A percentile compares a stretch with the other conserved stretches of the same genome.
These are phyloP conservation scores for Nicotiana tomentosiformis DNA, from an alignment of 257 asterid species.

Conservation along the genomic window DNA sequence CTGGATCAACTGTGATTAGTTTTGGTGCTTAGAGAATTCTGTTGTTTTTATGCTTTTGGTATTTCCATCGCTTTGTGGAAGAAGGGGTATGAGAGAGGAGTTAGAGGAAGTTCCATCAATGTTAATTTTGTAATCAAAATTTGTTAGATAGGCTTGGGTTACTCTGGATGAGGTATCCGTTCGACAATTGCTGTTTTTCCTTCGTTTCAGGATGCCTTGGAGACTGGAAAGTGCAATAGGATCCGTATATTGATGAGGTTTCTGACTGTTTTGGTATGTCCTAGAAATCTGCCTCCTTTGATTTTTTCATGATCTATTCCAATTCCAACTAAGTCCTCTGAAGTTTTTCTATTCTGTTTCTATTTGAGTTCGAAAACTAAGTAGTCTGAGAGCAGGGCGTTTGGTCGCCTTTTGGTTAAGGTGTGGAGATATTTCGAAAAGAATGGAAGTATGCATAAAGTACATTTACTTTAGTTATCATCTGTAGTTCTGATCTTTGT, in stretches of 20 bases:
- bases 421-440: neutral
- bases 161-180: neutral
- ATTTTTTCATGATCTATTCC: neutral
- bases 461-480: neutral
- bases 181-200: neutral
- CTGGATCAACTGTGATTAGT: neutral
- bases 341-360: neutral
- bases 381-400: neutral
- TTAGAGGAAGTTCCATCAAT: neutral
- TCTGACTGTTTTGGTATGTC: slow-evolving; percentile 79
- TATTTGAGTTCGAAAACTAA: neutral
- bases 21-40: neutral
- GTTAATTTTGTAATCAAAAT: neutral
- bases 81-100: neutral
- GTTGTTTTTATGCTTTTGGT: neutral
- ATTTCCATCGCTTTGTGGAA: neutral
- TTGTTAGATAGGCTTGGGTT: neutral
- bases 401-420: slow-evolving; percentile 1
- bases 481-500: neutral
- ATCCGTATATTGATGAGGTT: slow-evolving; percentile 83
- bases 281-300: slow-evolving; percentile 11
- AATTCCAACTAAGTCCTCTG: neutral
- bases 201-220: slow-evolving; percentile 64
- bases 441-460: neutral
- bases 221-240: slow-evolving; percentile 59